Conservation (phyloP, 1,139 yeast genomes). For the Sugiyamaella grinbergsii region DNA sequence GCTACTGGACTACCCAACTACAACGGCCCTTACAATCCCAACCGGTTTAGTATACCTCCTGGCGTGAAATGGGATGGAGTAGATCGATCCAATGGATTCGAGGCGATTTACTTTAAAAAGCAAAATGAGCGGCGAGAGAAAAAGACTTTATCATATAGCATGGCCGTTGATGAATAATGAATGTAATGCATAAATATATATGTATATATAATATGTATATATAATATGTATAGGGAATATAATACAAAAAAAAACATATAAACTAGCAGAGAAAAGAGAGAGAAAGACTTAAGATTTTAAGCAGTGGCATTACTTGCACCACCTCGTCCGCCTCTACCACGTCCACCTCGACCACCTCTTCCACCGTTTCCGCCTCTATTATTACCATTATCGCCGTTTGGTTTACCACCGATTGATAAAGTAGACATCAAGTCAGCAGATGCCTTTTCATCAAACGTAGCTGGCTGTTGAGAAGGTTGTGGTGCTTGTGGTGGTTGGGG, state of each 20-base stretch:
- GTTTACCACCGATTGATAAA: slow-evolving; percentile 28
- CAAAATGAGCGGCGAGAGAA: slow-evolving; percentile 51
- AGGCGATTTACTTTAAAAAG: slow-evolving; percentile 59
- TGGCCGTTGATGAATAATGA: slow-evolving; percentile 35
- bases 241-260: slow-evolving; percentile 1
- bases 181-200: slow-evolving; percentile 5
- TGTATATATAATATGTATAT: background rate
- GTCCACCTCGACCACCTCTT: slow-evolving; percentile 38
- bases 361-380: slow-evolving; percentile 35
- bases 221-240: slow-evolving; percentile 5
- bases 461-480: slow-evolving; percentile 32
- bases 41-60: slow-evolving; percentile 75
- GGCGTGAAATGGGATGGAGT: slow-evolving; percentile 94
- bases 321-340: slow-evolving; percentile 21
- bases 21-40: slow-evolving; percentile 58
- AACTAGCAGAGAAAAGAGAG: background rate
- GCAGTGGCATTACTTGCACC: slow-evolving; percentile 7
- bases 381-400: slow-evolving; percentile 12
- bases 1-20: slow-evolving; percentile 46
- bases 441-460: slow-evolving; percentile 34
- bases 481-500: slow-evolving; percentile 26
- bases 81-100: slow-evolving; percentile 90
- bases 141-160: slow-evolving; percentile 44
- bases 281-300: background rate
- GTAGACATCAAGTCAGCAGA: slow-evolving; percentile 40